Evolutionary conservation across 257 asterid species (phyloP).

Genomic region (Primulina eburnea): DNA sequence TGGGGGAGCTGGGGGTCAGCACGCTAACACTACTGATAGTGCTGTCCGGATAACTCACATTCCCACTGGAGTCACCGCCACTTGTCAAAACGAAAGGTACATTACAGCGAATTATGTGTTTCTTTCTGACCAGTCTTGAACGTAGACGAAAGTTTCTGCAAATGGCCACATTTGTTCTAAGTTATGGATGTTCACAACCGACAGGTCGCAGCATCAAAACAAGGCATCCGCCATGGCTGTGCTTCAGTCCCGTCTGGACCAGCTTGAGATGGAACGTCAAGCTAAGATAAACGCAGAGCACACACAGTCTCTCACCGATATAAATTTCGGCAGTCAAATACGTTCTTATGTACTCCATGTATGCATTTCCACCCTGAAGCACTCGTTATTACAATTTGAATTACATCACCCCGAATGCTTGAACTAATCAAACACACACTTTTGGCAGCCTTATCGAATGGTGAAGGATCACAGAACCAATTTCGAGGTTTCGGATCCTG

Average conservation of each 20-base stretch:
- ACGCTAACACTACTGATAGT: slow-evolving; percentile 83
- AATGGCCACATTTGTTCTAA: not conserved
- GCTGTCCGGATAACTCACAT: slow-evolving; percentile 94
- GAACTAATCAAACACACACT: no score
- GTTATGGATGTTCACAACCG: not conserved
- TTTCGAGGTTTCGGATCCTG: slow-evolving; percentile 91
- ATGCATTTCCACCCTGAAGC: slow-evolving; percentile 23
- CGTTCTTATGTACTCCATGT: slow-evolving; percentile 92
- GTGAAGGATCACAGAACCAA: slow-evolving; percentile 94
- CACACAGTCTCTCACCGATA: slow-evolving; percentile 77
- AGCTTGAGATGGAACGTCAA: slow-evolving; percentile 82
- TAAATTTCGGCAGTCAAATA: slow-evolving; percentile 91
- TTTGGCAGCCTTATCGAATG: slow-evolving; percentile 87
- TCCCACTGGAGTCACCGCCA: slow-evolving; percentile 85
- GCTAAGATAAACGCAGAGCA: slow-evolving; percentile 81
- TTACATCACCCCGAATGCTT: no score
- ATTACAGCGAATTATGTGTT: not conserved
- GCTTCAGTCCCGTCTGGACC: slow-evolving; percentile 93
- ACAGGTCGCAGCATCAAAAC: slow-evolving; percentile 95
- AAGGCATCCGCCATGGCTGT: slow-evolving; percentile 94
- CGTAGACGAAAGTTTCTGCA: not conserved
- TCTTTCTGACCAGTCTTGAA: not conserved
- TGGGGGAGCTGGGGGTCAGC: slow-evolving; percentile 61
- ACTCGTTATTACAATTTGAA: no score
- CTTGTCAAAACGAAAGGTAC: slow-evolving; percentile 83